Base-by-base conservation (phyloP, 148 eudicot species). In the Chenopodium formosanum region DNA sequence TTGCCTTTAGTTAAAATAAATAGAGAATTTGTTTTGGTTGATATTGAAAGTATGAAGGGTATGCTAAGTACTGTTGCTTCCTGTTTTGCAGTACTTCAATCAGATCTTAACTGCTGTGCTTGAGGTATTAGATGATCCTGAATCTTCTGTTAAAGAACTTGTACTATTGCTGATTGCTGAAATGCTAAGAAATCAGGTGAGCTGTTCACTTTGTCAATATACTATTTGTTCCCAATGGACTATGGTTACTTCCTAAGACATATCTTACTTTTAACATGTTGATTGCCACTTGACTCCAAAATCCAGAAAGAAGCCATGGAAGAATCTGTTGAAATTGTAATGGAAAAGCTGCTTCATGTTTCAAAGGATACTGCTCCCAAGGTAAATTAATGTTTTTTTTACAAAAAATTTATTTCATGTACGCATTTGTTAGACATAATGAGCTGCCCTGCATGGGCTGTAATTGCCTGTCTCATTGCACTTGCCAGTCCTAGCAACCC, bases 281-380 rank as follows among this genome's bases (percentile, higher is more conserved):
- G 78, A 20, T 72, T n/a, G 34, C 68, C 65, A 47, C 67, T 65
- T 22, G 72, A 46, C 60, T 84, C 67, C 78, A 34, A 78, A 40
- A 75, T 83, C 75, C 94, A 96, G 99, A 96, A 88, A 86, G 91
- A 86, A 78, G 79, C 89, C 58, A 92, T 96, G 92, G 99, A 94
- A 84, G 99, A 96, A 70, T 92, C 99, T 79, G 81, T 94, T 50
- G 99, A 96, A 87, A 89, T 96, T 88, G 92, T 96, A 64, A 94
- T 94, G 75, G 98, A 94, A 86, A 96, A 92, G 84, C 86, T 96
- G 84, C 97, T 96, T 82, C 85, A 91, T 82, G 88, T 84, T 76
- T 86, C 95, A 16, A 94, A 92, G 82, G 97, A 92, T 83, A 80
- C 83, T 73, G 73, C 79, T 78, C 88, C 88, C 52, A 92, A 94